Evolutionary conservation across 2,329 filamentous ascomycete species (phyloP).

Genomic region (Arachnomyces sp.): DNA sequence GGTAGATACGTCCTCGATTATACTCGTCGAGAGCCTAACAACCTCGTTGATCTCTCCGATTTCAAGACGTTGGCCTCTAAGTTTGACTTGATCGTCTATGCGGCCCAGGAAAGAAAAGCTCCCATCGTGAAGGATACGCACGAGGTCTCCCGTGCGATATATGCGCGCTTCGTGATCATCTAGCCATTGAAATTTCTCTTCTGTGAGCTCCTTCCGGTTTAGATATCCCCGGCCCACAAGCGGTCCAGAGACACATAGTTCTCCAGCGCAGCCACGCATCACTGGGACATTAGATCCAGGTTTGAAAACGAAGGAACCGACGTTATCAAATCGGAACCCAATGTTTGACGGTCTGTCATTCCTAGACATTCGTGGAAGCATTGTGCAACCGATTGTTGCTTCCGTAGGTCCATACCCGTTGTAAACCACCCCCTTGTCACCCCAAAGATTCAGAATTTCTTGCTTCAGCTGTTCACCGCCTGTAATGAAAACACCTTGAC

Average conservation of each 20-base stretch:
- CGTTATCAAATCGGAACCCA: conserved; percentile 76
- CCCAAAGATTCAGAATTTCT: conserved; percentile 83
- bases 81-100: conserved; percentile 84
- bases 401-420: conserved; percentile 92
- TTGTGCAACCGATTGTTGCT: conserved; percentile 85
- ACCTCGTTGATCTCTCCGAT: conserved; percentile 85
- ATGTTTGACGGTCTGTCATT: conserved; percentile 83
- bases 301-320: conserved; percentile 69
- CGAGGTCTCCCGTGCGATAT: conserved; percentile 84
- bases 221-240: conserved; percentile 86
- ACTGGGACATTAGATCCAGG: conserved; percentile 64
- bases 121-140: conserved; percentile 68
- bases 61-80: conserved; percentile 80
- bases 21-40: conserved; percentile 53
- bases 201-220: conserved; percentile 67
- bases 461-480: conserved; percentile 82
- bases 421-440: conserved; percentile 69
- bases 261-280: conserved; percentile 68
- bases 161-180: conserved; percentile 51
- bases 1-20: conserved; percentile 63
- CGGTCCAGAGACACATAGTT: conserved; percentile 79
- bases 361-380: conserved; percentile 69
- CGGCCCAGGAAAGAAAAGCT: conserved; percentile 83
- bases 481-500: conserved; percentile 81
- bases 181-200: conserved; percentile 64